Conservation (phyloP, 2,329 filamentous ascomycete species). For the Reticulascus tulasneorum region DNA sequence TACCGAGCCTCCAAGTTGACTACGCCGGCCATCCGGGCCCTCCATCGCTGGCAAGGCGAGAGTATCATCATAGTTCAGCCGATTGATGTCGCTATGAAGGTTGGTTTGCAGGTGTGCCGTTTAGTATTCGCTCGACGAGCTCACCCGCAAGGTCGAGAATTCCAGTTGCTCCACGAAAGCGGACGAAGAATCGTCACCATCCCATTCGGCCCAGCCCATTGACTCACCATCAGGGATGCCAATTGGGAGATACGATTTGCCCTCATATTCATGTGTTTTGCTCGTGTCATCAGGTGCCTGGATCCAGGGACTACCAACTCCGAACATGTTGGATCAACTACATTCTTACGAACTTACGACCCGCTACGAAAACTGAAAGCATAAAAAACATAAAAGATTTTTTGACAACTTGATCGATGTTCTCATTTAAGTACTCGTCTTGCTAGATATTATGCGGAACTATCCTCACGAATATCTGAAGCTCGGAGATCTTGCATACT, state of each 20-base stretch:
- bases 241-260: constrained; percentile 2
- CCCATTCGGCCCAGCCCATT: constrained; percentile 11
- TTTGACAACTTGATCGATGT: background rate
- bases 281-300: constrained; percentile 11
- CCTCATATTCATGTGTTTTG: constrained; percentile 17
- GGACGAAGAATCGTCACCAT: constrained; percentile 2
- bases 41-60: constrained; percentile 5
- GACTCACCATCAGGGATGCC: constrained; percentile 10
- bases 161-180: constrained; percentile 11
- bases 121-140: constrained; percentile 10
- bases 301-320: too few relatives aligned
- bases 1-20: constrained; percentile 15
- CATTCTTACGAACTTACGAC: constrained; percentile 4
- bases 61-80: constrained; percentile 10
- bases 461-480: constrained; percentile 1
- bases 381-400: constrained; percentile 7
- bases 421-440: background rate
- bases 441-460: background rate
- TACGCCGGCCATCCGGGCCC: constrained; percentile 8
- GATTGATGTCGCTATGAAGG: constrained; percentile 9
- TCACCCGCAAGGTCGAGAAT: constrained; percentile 6
- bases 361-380: constrained; percentile 3
- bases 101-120: constrained; percentile 14
- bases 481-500: background rate
- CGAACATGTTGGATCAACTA: constrained; percentile 7